Base-by-base conservation (phyloP, 2,329 filamentous ascomycete species). In the Pseudocercospora ulei region DNA sequence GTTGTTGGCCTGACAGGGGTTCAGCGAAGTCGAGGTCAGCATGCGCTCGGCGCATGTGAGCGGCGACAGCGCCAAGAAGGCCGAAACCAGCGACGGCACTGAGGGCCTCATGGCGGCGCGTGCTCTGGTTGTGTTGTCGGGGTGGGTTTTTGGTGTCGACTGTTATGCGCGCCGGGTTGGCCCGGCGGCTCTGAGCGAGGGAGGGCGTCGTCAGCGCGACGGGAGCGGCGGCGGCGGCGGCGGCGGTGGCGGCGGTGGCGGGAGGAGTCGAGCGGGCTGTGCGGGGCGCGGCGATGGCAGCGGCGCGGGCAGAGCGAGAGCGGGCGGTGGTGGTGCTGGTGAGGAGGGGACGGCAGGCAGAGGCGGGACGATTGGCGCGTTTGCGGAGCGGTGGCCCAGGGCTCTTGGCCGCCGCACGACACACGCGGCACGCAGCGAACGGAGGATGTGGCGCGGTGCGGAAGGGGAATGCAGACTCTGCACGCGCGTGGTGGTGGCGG, bases 1-100 rank as follows among this genome's bases (percentile, higher is more conserved):
- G 17, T 82, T 88, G 63, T 88, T 80, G 43, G 76, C 69, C 70
- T 87, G 82, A 65, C 87, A 95, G 30, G 81, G 73, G 62, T 83
- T 86, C 52, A 95, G 73, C 16, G 87, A 92, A 58, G 74, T 82
- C 39, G 87, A 90, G 54, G 78, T 70, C 55, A 96, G 81, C 56
- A 84, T 68, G 48, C 71, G 72, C 57, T 76, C 70, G 47, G 75
- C 80, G 42, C 73, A 66, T 38, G 55, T 46, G 40, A 67, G 70
- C 43, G 73, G 63, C 35, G 73, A 58, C 39, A 56, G 37, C 44
- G 56, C 50, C 38, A 59, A 50, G 36, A 62, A 54, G 39, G 49
- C 26, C 19, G 49, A 34, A 35, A 46, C 44, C 50, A 54, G 43
- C 12, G 51, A 51, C 50, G 48, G 23, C 48, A 50, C 42, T 47